Conservation (phyloP, 192 early-diverging fungal species). For the Coemansia sp. region DNA sequence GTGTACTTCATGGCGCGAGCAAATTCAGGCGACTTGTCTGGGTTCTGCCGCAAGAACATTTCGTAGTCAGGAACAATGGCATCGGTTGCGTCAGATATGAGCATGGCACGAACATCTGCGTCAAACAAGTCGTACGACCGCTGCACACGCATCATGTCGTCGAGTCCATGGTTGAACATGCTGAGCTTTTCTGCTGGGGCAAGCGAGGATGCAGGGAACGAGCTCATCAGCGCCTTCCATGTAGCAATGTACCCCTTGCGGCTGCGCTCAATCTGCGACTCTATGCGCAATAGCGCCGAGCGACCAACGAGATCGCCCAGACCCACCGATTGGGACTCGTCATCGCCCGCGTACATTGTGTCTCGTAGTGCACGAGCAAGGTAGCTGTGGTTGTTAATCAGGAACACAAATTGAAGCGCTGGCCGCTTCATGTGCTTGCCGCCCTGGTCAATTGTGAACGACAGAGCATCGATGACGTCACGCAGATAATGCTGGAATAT, state of each 20-base stretch:
- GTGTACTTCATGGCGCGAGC: conserved; percentile 49
- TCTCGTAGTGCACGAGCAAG: conserved; percentile 44
- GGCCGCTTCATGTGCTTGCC: conserved; percentile 54
- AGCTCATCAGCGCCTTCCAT: conserved; percentile 51
- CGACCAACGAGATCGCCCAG: conserved; percentile 50
- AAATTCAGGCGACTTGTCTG: conserved; percentile 50
- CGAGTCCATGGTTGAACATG: conserved; percentile 50
- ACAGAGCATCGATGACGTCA: conserved; percentile 46
- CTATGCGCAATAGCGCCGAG: conserved; percentile 38
- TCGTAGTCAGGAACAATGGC: conserved; percentile 48
- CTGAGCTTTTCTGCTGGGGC: conserved; percentile 42
- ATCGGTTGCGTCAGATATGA: conserved; percentile 39
- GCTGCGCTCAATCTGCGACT: conserved; percentile 49
- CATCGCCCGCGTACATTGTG: conserved; percentile 47
- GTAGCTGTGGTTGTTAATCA: conserved; percentile 52
- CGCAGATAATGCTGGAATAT: conserved; percentile 55
- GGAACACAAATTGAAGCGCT: conserved; percentile 47
- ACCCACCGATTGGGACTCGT: conserved; percentile 45
- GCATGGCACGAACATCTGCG: conserved; percentile 44
- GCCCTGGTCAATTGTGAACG: conserved; percentile 40
- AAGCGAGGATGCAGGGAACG: conserved; percentile 48
- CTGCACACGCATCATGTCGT: conserved; percentile 51
- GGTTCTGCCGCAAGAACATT: conserved; percentile 43
- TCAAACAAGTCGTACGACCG: conserved; percentile 49
- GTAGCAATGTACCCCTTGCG: conserved; percentile 47